Evolutionary conservation across 805 yeast species (phyloP).

Genomic region (Myxozyma nipponensis): DNA sequence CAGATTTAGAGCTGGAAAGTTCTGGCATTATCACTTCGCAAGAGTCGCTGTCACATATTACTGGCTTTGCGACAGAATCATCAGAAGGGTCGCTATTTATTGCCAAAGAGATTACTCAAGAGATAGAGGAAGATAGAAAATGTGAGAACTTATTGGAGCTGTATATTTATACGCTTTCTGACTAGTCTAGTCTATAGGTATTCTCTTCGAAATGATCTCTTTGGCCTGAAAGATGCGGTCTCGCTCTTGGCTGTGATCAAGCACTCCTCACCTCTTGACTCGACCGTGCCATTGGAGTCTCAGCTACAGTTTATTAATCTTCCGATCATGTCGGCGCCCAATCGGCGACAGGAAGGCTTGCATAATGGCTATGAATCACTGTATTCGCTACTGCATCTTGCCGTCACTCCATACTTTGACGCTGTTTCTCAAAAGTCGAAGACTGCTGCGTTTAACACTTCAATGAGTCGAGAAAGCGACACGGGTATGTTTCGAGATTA

Average conservation of each 20-base stretch:
- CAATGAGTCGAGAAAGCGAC: slow-evolving; percentile 7
- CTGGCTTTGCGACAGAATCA: slow-evolving; percentile 29
- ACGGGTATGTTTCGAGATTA: background rate
- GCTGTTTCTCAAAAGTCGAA: slow-evolving; percentile 33
- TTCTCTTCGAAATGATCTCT: slow-evolving; percentile 1
- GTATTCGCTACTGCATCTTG: slow-evolving; percentile 57
- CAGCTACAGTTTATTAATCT: slow-evolving; percentile 41
- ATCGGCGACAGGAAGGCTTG: slow-evolving; percentile 3
- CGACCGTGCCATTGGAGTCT: slow-evolving; percentile 18
- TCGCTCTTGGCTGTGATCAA: slow-evolving; percentile 32
- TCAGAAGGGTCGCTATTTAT: slow-evolving; percentile 31
- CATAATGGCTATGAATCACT: slow-evolving; percentile 47
- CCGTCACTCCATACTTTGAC: slow-evolving; percentile 69
- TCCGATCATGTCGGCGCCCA: slow-evolving; percentile 31
- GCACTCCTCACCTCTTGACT: slow-evolving; percentile 21
- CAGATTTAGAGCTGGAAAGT: slow-evolving; percentile 25
- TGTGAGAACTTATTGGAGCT: background rate
- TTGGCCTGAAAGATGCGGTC: slow-evolving; percentile 10
- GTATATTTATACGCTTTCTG: background rate
- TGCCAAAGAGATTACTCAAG: slow-evolving; percentile 18
- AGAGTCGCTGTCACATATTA: slow-evolving; percentile 6
- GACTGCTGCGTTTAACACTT: background rate
- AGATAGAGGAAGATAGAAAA: slow-evolving; percentile 7
- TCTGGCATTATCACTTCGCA: slow-evolving; percentile 21
- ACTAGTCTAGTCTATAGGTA: background rate